Base-by-base conservation (phyloP, 805 yeast genomes). In the Cyberlindnera bimundalis region DNA sequence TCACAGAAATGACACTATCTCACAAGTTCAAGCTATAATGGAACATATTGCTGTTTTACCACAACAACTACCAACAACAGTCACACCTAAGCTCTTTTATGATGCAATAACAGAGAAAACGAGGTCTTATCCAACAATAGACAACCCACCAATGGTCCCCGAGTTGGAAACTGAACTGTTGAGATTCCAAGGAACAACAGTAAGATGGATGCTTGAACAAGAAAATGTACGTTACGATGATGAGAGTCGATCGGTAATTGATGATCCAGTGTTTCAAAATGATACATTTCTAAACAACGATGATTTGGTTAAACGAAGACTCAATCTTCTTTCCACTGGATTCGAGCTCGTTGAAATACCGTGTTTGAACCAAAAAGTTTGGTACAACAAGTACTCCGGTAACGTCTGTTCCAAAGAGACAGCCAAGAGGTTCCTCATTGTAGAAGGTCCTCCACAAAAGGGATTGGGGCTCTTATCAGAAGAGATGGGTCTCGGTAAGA, bases 401-500 rank as follows among this genome's bases (percentile, higher is more conserved):
- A 74, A 74, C 42, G 40, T 79, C 0, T 59, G 71, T 29, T 55
- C 70, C 5, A 51, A 60, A 6, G 36, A 40, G 1, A 55, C 61
- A 17, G 66, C 71, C 1, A 35, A 61, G 3, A 37, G 55, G 4
- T 65, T 55, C 37, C 41, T 67, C 7, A 20, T 45, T 2, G 33
- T 23, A 0, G 39, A 51, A 1, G 69, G 72, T 37, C 14, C 5
- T 1, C 33, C 41, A 5, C 26, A 33, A 2, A 33, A 40, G 3
- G 56, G 55, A 3, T 24, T 16, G 13, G 96, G 95, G 0, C 64
- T 93, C 7, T 60, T 93, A 25, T 84, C 93, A 1, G 99, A 91
- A 55, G 99, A 93, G 61, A 93, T 93, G 99, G 99, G 99, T 0
- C 70, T 93, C 7, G 99, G 99, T 0, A 93, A 93, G 56, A 91